phyloP scores from a whole-genome alignment of 2,329 filamentous ascomycete species.

The Mycocentrospora acerina region DNA sequence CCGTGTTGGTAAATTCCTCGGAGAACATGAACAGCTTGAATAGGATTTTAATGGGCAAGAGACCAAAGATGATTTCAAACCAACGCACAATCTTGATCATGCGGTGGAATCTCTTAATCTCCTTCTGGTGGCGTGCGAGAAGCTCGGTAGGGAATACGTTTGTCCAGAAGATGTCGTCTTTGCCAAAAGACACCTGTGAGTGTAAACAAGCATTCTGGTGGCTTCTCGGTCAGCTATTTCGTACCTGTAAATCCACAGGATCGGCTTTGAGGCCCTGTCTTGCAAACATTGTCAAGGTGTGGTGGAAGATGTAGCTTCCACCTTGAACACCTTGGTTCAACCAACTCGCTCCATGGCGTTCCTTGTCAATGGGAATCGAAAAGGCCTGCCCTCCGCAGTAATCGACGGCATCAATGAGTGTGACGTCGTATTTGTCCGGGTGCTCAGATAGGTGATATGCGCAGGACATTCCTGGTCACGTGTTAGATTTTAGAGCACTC shows the following conservation, averaged over 20 bases:
- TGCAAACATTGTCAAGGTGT: slow-evolving; percentile 66
- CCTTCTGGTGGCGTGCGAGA: slow-evolving; percentile 56
- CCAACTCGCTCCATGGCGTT: slow-evolving; percentile 60
- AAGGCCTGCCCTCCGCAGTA: slow-evolving; percentile 64
- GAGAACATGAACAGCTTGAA: slow-evolving; percentile 69
- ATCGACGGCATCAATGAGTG: slow-evolving; percentile 53
- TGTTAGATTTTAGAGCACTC: neutral
- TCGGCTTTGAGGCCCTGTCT: slow-evolving; percentile 58
- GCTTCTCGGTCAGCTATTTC: neutral
- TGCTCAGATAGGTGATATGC: slow-evolving; percentile 67
- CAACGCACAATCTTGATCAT: slow-evolving; percentile 60
- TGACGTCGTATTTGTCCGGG: slow-evolving; percentile 65
- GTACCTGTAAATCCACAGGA: slow-evolving; percentile 59
- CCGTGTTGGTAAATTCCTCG: slow-evolving; percentile 68
- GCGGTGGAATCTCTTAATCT: slow-evolving; percentile 57
- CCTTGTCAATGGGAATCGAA: slow-evolving; percentile 57
- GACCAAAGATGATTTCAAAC: slow-evolving; percentile 61
- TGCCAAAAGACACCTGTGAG: slow-evolving; percentile 59
- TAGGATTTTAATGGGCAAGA: slow-evolving; percentile 64
- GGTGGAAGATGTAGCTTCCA: slow-evolving; percentile 66
- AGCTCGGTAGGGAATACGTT: slow-evolving; percentile 65
- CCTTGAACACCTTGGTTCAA: slow-evolving; percentile 66
- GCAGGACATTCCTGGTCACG: slow-evolving; percentile 59
- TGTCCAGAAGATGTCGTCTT: slow-evolving; percentile 64
- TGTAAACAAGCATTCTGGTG: slow-evolving; percentile 1